Conservation (phyloP, 805 yeast genomes). For the Millerozyma acaciae region DNA sequence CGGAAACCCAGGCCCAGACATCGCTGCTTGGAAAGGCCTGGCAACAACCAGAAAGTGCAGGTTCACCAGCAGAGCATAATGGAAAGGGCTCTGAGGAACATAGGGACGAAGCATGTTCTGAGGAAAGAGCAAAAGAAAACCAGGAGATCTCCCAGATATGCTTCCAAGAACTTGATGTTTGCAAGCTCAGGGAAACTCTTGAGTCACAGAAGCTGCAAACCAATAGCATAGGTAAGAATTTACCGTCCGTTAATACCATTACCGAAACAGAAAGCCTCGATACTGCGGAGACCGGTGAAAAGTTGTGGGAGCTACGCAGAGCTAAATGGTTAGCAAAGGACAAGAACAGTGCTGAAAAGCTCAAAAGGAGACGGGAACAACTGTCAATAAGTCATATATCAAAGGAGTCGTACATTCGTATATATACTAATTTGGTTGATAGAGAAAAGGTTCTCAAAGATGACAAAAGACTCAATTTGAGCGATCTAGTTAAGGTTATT, state of each 20-base stretch:
- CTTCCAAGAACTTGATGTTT: slow-evolving; percentile 24
- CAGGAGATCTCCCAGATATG: slow-evolving; percentile 8
- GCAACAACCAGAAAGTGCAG: not conserved
- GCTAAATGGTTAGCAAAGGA: slow-evolving; percentile 53
- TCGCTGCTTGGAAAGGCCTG: not conserved
- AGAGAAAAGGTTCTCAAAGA: slow-evolving; percentile 63
- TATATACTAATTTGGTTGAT: slow-evolving; percentile 68
- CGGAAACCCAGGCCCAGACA: slow-evolving; percentile 12
- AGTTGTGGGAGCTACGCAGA: slow-evolving; percentile 69
- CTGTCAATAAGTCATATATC: slow-evolving; percentile 35
- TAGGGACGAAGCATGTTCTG: slow-evolving; percentile 3
- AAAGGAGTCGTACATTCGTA: slow-evolving; percentile 50
- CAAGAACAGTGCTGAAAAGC: slow-evolving; percentile 17
- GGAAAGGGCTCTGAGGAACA: slow-evolving; percentile 11
- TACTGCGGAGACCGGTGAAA: slow-evolving; percentile 38
- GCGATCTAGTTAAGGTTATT: slow-evolving; percentile 66
- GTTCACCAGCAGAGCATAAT: slow-evolving; percentile 11
- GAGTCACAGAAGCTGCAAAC: slow-evolving; percentile 15
- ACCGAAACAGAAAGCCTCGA: slow-evolving; percentile 4
- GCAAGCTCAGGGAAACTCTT: slow-evolving; percentile 24
- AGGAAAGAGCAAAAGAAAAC: slow-evolving; percentile 7
- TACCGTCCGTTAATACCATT: not conserved
- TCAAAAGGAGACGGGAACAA: slow-evolving; percentile 7
- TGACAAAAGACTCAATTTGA: slow-evolving; percentile 61
- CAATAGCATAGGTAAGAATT: not conserved